Evolutionary conservation across 306 rosid genomes (phyloP).

Genomic region (Malus sylvestris): DNA sequence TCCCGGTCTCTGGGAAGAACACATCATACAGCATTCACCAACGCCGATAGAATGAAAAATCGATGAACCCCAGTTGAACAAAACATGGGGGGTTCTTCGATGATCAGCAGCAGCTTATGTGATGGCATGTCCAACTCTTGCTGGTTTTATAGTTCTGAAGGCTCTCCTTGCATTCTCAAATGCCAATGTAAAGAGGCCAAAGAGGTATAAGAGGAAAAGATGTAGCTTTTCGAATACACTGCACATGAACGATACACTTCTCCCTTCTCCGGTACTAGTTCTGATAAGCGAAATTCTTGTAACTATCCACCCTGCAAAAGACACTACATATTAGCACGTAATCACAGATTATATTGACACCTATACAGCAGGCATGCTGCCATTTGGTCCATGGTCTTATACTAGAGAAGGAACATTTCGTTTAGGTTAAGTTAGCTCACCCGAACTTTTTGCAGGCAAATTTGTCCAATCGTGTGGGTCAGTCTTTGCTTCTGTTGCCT

Average conservation of each 20-base stretch:
- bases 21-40: neutral
- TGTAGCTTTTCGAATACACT: constrained; percentile 37
- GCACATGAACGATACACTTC: constrained; percentile 19
- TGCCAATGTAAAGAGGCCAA: constrained; percentile 46
- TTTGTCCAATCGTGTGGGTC: constrained; percentile 78
- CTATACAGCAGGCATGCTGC: neutral
- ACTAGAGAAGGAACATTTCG: neutral
- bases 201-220: constrained; percentile 41
- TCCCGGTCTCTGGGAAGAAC: neutral
- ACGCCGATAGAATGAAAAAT: neutral
- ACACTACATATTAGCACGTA: neutral
- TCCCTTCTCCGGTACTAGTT: constrained; percentile 39
- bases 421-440: constrained; percentile 31
- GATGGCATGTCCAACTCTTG: constrained; percentile 47
- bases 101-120: constrained; percentile 10
- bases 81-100: neutral
- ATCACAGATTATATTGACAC: neutral
- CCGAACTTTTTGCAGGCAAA: constrained; percentile 40
- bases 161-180: constrained; percentile 40
- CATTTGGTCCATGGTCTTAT: constrained; percentile 18
- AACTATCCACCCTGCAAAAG: constrained; percentile 62
- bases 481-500: constrained; percentile 54
- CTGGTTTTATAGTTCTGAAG: constrained; percentile 52
- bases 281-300: constrained; percentile 26
- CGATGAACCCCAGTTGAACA: constrained; percentile 1